Base-by-base conservation (phyloP, 2,329 filamentous ascomycete genomes). In the Paradendryphiella salina region DNA sequence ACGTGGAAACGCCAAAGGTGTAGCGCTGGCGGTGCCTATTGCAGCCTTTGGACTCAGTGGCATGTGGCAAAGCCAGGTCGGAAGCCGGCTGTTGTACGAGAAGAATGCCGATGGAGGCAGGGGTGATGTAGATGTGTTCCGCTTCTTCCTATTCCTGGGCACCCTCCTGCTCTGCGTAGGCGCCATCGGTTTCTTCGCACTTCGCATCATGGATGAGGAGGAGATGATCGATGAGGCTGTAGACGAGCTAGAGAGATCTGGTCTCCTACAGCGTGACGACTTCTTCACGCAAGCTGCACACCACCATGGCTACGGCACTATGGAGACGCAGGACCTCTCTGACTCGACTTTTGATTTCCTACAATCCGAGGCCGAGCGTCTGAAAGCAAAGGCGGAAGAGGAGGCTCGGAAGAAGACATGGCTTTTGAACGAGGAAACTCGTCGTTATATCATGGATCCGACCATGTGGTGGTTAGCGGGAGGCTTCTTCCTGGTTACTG, bases 381-480 rank as follows among this genome's bases (percentile, higher is more conserved):
- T 77, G 43, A 78, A 76, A 49, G 64, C 66, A 3, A 73, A 75
- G 29, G 76, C 78, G 23, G 76, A 80, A 47, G 79, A 83, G 57
- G 81, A 84, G 60, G 75, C 81, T 32, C 79, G 85, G 56, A 95
- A 93, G 79, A 96, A 96, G 79, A 85, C 86, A 13, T 94, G 88
- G 85, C 80, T 96, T 3, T 82, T 97, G 60, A 97, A 97, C 64
- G 90, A 89, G 36, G 93, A 96, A 71, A 97, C 94, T 0, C 81
- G 85, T 10, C 80, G 85, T 3, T 99, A 97, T 72, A 80, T 99
- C 8, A 81, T 83, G 18, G 94, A 99, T 62, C 85, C 83, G 53
- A 96, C 91, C 10, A 97, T 97, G 93, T 99, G 93, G 93, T 89
- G 86, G 69, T 87, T 99, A 60, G 90, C 93, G 0, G 77, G 86